These are phyloP conservation scores for Dactylorhiza incarnata DNA, from an alignment of 106 monocot genomes.

Conservation along the genomic window DNA sequence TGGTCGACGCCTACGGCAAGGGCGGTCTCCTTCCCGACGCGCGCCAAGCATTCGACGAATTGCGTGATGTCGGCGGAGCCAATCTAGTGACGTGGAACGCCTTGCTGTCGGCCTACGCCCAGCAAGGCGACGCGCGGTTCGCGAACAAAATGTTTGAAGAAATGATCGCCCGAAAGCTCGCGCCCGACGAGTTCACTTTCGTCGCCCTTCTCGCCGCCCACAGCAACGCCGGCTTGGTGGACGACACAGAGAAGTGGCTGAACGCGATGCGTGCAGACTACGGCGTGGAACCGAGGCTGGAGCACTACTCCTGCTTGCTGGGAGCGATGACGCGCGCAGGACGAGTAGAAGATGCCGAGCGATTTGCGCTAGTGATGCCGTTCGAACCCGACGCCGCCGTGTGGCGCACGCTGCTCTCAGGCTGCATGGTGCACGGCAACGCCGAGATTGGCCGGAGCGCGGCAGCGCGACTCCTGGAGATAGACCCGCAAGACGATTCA, in stretches of 20 bases:
- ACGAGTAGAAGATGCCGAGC: conserved; percentile 37
- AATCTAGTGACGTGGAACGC: conserved; percentile 42
- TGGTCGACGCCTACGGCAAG: conserved; percentile 51
- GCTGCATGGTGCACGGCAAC: conserved; percentile 23
- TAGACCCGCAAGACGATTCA: conserved; percentile 44
- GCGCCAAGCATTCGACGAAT: conserved; percentile 19
- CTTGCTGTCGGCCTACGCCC: conserved; percentile 33
- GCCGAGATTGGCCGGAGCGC: conserved; percentile 16
- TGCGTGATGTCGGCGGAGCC: not conserved
- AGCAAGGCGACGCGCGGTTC: conserved; percentile 34
- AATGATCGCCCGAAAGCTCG: conserved; percentile 20
- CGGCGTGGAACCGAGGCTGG: conserved; percentile 28
- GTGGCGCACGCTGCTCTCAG: conserved; percentile 57
- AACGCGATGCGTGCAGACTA: conserved; percentile 21
- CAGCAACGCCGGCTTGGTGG: conserved; percentile 39
- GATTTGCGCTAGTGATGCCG: conserved; percentile 35
- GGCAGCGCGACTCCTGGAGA: conserved; percentile 30
- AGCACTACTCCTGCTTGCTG: conserved; percentile 61
- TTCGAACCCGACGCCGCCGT: conserved; percentile 46
- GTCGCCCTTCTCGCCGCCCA: conserved; percentile 40
- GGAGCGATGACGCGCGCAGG: conserved; percentile 45
- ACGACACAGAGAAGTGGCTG: conserved; percentile 31
- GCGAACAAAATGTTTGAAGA: conserved; percentile 17
- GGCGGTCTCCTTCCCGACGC: conserved; percentile 26
- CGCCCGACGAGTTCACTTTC: conserved; percentile 33